These are phyloP conservation scores for Zoysia japonica DNA, from an alignment of 176 grass and related monocot species.

Conservation along the genomic window DNA sequence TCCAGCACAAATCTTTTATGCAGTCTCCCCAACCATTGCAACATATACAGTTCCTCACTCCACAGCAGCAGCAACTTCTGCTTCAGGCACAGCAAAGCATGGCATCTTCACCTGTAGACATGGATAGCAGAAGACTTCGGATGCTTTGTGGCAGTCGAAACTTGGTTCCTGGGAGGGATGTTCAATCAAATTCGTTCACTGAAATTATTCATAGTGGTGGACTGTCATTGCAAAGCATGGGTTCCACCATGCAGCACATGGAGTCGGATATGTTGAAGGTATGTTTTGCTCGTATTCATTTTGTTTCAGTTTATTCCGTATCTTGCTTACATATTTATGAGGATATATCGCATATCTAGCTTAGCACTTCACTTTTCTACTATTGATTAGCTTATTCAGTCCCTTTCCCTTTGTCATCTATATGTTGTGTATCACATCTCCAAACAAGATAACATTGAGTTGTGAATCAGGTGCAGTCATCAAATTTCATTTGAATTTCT, in stretches of 20 bases:
- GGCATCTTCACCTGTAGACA: conserved; percentile 53
- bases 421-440: not conserved
- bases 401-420: not conserved
- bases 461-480: not conserved
- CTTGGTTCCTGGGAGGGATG: conserved; percentile 59
- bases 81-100: conserved; percentile 85
- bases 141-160: conserved; percentile 66
- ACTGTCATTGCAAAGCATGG: conserved; percentile 53
- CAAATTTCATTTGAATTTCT: not conserved
- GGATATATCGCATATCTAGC: not conserved
- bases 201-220: conserved; percentile 60
- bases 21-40: conserved; percentile 68
- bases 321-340: conserved; percentile 7
- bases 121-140: conserved; percentile 71
- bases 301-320: not conserved
- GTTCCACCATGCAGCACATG: conserved; percentile 34
- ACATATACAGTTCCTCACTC: conserved; percentile 80
- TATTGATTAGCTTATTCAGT: not conserved
- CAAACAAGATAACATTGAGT: not conserved
- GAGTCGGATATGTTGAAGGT: conserved; percentile 90
- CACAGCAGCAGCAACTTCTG: conserved; percentile 73
- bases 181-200: conserved; percentile 47
- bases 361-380: not conserved
- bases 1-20: conserved; percentile 77
- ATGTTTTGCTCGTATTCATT: not conserved